Evolutionary conservation across 441 rosid species (phyloP).

Genomic region (Corymbia calophylla): DNA sequence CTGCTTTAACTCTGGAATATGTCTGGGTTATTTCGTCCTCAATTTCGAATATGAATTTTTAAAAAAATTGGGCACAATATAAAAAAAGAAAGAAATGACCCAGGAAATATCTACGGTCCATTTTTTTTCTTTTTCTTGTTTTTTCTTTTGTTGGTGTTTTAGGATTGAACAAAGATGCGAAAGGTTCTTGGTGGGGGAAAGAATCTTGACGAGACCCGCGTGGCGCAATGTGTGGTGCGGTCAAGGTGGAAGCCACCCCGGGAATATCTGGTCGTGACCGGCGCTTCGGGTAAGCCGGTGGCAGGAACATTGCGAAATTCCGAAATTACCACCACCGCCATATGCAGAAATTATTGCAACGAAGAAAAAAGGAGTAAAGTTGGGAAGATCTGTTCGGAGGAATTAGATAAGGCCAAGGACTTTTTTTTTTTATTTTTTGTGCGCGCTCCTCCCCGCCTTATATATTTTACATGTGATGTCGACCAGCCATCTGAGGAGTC

Average conservation of each 20-base stretch:
- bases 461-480: not conserved
- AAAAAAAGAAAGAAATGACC: too few species aligned
- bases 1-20: not conserved
- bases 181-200: not conserved
- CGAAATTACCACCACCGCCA: not conserved
- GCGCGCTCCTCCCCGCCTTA: not conserved
- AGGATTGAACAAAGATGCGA: not conserved
- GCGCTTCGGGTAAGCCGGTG: not conserved
- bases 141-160: not conserved
- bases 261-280: not conserved
- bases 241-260: not conserved
- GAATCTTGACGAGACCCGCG: not conserved
- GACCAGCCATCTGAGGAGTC: rapidly evolving
- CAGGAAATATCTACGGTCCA: not conserved
- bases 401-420: not conserved
- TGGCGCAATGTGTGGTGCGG: not conserved
- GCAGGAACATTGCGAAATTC: not conserved
- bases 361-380: not conserved
- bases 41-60: not conserved
- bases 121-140: rapidly evolving
- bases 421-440: not conserved
- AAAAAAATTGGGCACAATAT: too few species aligned
- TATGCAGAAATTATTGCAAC: not conserved
- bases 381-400: not conserved
- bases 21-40: not conserved